phyloP scores from a whole-genome alignment of 2,329 filamentous ascomycete species.

The Catunica adiposa region DNA sequence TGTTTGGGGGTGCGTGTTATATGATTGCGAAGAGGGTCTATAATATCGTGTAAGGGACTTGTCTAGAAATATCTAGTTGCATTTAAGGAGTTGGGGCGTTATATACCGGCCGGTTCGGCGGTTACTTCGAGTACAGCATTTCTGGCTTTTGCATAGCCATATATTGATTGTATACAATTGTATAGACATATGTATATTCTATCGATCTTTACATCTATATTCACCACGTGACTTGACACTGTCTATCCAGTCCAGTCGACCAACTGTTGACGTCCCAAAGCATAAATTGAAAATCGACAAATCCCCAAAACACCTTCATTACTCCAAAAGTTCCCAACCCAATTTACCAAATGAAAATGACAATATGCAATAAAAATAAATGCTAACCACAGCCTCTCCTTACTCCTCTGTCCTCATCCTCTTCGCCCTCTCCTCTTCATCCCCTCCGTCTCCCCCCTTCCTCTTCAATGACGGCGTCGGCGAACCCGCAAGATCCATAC shows the following conservation, averaged over 20 bases:
- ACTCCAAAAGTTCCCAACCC: background rate
- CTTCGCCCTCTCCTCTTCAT: conserved; percentile 2
- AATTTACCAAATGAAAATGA: background rate
- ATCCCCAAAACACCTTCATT: background rate
- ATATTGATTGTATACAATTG: too few relatives aligned
- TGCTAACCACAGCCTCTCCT: background rate
- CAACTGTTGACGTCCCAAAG: too few relatives aligned
- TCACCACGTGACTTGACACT: too few relatives aligned
- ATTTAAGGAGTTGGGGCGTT: background rate
- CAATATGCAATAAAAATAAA: too few relatives aligned
- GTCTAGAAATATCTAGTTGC: too few relatives aligned
- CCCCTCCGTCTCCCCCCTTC: conserved; percentile 2
- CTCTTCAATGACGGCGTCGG: conserved; percentile 8
- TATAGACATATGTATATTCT: too few relatives aligned
- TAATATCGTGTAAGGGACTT: conserved; percentile 53
- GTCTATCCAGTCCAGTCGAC: background rate
- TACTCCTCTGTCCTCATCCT: background rate
- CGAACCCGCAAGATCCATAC: background rate
- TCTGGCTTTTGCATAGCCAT: too few relatives aligned
- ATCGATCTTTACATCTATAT: too few relatives aligned
- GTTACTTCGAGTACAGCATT: too few relatives aligned
- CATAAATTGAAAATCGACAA: too few relatives aligned
- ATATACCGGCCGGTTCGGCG: background rate
- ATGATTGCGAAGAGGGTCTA: conserved; percentile 71
- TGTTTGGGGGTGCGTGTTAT: conserved; percentile 69